phyloP scores from a whole-genome alignment of 192 early-diverging fungal species.

The Linnemannia elongata region DNA sequence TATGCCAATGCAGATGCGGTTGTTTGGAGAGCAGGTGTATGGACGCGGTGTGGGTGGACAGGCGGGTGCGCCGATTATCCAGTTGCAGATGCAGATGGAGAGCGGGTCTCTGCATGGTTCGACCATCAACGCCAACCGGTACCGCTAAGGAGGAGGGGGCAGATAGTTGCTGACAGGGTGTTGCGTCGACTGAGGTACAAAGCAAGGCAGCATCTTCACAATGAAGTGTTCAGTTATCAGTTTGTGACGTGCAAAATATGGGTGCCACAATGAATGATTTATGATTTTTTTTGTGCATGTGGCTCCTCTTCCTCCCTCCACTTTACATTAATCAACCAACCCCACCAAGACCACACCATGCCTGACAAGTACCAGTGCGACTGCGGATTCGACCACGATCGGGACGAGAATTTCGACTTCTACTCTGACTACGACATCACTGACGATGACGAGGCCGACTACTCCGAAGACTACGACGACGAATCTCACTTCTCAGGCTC shows the following conservation, averaged over 20 bases:
- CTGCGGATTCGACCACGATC: conserved; percentile 1
- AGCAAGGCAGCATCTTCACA: too few relatives aligned
- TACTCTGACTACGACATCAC: neutral
- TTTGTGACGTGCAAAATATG: too few relatives aligned
- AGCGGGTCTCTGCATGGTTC: neutral
- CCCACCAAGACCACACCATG: neutral
- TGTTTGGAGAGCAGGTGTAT: conserved; percentile 1
- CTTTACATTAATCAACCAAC: neutral
- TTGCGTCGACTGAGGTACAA: too few relatives aligned
- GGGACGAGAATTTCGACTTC: neutral
- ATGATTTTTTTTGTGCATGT: too few relatives aligned
- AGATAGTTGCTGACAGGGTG: too few relatives aligned
- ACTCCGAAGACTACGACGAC: neutral
- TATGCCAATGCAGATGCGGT: neutral
- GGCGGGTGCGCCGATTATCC: conserved; percentile 3
- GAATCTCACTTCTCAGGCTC: too few relatives aligned
- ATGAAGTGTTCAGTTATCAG: too few relatives aligned
- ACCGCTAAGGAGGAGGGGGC: neutral
- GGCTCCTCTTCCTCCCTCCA: too few relatives aligned
- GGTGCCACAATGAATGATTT: too few relatives aligned
- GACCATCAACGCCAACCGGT: neutral
- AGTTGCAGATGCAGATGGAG: neutral
- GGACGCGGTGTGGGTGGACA: neutral
- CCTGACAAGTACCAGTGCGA: neutral
- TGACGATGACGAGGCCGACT: neutral